phyloP scores from a whole-genome alignment of 2,329 filamentous ascomycete genomes.

The Fusarium marasasianum region DNA sequence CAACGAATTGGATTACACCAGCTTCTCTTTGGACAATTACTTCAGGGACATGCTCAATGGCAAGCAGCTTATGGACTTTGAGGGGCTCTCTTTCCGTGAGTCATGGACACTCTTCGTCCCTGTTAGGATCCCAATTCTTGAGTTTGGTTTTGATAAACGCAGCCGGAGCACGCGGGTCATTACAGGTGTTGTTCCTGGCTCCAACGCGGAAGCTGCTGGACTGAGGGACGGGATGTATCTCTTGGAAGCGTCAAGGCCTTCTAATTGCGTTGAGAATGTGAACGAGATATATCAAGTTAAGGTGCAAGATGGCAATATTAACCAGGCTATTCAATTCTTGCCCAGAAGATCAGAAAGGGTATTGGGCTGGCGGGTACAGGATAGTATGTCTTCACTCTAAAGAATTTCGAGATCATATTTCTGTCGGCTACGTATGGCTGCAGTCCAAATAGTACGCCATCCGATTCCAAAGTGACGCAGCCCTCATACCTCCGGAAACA shows the following conservation, averaged over 20 bases:
- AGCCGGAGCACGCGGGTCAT: neutral
- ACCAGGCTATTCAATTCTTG: neutral
- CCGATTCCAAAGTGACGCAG: accelerated
- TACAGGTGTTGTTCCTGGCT: neutral
- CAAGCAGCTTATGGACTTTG: neutral
- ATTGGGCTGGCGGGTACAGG: neutral
- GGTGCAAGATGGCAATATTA: neutral
- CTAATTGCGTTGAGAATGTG: neutral
- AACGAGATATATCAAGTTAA: neutral
- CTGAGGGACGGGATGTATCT: neutral
- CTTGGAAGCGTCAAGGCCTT: neutral
- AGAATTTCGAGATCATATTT: neutral
- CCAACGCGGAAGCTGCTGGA: neutral
- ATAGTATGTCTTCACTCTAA: neutral
- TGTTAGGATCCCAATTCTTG: neutral
- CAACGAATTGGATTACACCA: accelerated
- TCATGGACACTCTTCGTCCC: neutral
- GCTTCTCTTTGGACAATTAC: neutral
- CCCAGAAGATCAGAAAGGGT: neutral
- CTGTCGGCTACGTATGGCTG: accelerated
- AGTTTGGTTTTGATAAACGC: neutral
- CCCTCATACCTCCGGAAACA: too few species aligned
- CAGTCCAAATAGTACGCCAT: neutral
- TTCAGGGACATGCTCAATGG: neutral
- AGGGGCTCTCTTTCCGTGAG: accelerated